Evolutionary conservation across 345 rosid species (phyloP), one percentile per base, ranked within the genome.

Genomic region (Bruguiera sexangula): DNA sequence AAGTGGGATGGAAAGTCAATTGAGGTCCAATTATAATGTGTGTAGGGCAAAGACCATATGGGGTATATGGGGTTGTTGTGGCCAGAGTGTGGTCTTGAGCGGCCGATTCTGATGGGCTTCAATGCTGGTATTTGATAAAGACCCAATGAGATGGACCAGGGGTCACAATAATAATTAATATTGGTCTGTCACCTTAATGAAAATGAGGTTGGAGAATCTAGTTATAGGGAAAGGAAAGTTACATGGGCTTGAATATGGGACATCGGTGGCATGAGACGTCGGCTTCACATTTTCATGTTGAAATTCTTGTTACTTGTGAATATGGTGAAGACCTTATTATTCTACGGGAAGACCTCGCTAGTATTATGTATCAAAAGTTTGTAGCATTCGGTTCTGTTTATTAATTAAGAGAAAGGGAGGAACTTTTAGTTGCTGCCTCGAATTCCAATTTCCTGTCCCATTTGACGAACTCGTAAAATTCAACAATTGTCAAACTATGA

Each of bases 41-140:
- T 3, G 50, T 15, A 43, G 18, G 3, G 73, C 75, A 58, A 59
- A 57, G 27, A 70, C 51, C 73, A 81, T 70, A 78, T 72, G 81
- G 8, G 39, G 18, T 6, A 52, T 24, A 24, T 68, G 74, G 73
- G 76, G 74, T 61, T 76, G 9, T 43, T 13, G 16, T 55, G 24
- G 72, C 70, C 77, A 72, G 24, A 31, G 65, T 3, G 53, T 22
- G 62, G 67, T 65, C 53, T 39, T 37, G 52, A 57, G 27, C 43
- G 18, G 26, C 36, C 32, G 62, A 65, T 65, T 55, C 15, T n/a
- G 60, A 62, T 78, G 74, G 66, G 65, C 71, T 66, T 53, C 67
- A 65, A 50, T 71, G 57, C 26, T 26, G 50, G 61, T 66, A 69
- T 66, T 72, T 37, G 2, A 74, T 66, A 68, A 21, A 67, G 68